These are phyloP conservation scores for Tilletia walkeri DNA, from an alignment of 1,284 basidiomycete genomes.

Conservation along the genomic window DNA sequence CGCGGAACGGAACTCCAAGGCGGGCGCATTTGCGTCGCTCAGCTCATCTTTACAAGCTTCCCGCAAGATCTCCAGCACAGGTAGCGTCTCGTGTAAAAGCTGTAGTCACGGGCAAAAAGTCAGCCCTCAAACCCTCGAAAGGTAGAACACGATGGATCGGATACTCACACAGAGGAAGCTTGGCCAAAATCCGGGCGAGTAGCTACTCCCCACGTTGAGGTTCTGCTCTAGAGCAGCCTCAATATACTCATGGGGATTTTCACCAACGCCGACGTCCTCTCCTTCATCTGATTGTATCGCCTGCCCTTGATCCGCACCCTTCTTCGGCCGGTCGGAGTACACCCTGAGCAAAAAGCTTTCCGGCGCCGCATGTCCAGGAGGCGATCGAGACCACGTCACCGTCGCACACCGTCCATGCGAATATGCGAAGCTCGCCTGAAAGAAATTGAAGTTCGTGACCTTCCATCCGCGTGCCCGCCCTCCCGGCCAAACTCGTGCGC, in stretches of 20 bases:
- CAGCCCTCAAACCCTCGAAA: not conserved
- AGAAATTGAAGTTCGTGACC: slow-evolving; percentile 18
- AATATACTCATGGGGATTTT: slow-evolving; percentile 17
- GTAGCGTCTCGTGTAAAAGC: slow-evolving; percentile 70
- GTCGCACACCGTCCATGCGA: slow-evolving; percentile 73
- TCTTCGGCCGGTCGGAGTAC: not conserved
- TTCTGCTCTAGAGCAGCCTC: slow-evolving; percentile 19
- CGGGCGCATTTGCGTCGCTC: slow-evolving; percentile 55
- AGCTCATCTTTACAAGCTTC: slow-evolving; percentile 61
- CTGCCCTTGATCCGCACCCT: not conserved
- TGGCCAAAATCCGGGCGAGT: slow-evolving; percentile 67
- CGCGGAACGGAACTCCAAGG: slow-evolving; percentile 71
- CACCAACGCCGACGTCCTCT: slow-evolving; percentile 7
- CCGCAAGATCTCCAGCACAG: slow-evolving; percentile 70
- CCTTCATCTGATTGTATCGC: not conserved
- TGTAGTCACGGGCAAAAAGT: slow-evolving; percentile 62
- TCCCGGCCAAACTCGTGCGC: not conserved
- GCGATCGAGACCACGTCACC: slow-evolving; percentile 82
- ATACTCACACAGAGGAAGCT: slow-evolving; percentile 65
- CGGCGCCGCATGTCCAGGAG: slow-evolving; percentile 58
- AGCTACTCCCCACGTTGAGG: slow-evolving; percentile 69
- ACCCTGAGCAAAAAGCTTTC: slow-evolving; percentile 25
- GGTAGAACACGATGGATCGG: slow-evolving; percentile 58
- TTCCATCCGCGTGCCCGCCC: slow-evolving; percentile 4
- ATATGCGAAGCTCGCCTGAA: slow-evolving; percentile 59